Conservation (phyloP, 2,329 filamentous ascomycete genomes). For the Magnaporthiopsis poae region DNA sequence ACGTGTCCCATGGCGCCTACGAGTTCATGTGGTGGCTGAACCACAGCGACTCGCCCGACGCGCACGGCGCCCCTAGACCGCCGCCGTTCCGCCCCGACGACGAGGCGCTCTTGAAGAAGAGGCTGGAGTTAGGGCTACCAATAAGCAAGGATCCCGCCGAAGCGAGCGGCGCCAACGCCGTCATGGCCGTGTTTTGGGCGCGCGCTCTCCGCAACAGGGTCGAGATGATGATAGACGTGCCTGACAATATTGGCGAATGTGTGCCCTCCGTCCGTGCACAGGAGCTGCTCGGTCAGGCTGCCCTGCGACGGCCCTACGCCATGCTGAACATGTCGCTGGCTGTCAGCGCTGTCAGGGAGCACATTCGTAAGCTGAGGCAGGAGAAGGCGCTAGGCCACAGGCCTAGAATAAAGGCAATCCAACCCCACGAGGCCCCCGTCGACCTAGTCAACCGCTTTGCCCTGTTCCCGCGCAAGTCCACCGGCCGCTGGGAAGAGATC, state of each 20-base stretch:
- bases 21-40: constrained; percentile 3
- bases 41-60: background rate
- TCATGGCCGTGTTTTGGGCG: constrained; percentile 43
- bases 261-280: constrained; percentile 20
- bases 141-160: constrained; percentile 42
- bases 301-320: constrained; percentile 35
- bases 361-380: constrained; percentile 11
- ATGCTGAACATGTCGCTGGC: constrained; percentile 41
- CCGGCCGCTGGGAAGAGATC: constrained; percentile 1
- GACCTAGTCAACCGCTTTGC: background rate
- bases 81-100: background rate
- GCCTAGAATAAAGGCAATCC: background rate
- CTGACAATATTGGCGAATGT: constrained; percentile 32
- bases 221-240: constrained; percentile 34
- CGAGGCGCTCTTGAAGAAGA: background rate
- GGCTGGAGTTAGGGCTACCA: background rate
- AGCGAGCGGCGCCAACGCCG: constrained; percentile 21
- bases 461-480: background rate
- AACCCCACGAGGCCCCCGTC: background rate
- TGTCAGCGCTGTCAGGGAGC: constrained; percentile 11
- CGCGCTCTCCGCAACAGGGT: constrained; percentile 44
- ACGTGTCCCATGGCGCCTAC: background rate
- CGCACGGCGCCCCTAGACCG: background rate
- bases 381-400: background rate
- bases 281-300: constrained; percentile 39